Evolutionary conservation across 1,139 yeast species (phyloP).

Genomic region (Scheffersomyces lignicola): DNA sequence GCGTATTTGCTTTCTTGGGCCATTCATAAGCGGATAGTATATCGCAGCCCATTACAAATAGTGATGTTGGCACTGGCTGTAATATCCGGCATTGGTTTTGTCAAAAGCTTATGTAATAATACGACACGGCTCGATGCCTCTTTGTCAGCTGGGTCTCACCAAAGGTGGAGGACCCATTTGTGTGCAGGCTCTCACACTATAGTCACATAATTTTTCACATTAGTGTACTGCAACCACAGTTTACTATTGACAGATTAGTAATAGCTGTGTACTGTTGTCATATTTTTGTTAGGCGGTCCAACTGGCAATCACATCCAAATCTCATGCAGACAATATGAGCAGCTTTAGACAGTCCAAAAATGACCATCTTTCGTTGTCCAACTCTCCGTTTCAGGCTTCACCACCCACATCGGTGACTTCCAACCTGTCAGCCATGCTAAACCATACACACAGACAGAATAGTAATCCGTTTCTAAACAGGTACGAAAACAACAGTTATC

Average conservation of each 20-base stretch:
- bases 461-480: conserved; percentile 2
- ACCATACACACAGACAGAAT: neutral
- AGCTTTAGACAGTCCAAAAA: neutral
- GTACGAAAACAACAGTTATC: conserved; percentile 9
- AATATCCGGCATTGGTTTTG: too few species aligned
- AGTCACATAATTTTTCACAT: neutral
- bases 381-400: conserved; percentile 11
- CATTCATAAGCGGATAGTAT: too few species aligned
- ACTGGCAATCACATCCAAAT: too few species aligned
- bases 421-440: neutral
- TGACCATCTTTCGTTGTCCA: conserved; percentile 6
- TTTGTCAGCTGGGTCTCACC: neutral
- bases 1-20: too few species aligned
- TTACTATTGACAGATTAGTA: neutral
- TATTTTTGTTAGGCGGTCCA: neutral
- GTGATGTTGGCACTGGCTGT: too few species aligned
- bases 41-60: too few species aligned
- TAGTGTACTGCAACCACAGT: conserved; percentile 1
- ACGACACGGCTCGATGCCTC: neutral
- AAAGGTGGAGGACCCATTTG: conserved; percentile 1
- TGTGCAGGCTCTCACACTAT: neutral
- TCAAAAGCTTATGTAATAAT: neutral
- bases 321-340: too few species aligned
- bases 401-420: conserved; percentile 6
- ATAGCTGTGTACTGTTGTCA: neutral